Evolutionary conservation across 306 rosid genomes (phyloP).

Genomic region (Comarum palustre): DNA sequence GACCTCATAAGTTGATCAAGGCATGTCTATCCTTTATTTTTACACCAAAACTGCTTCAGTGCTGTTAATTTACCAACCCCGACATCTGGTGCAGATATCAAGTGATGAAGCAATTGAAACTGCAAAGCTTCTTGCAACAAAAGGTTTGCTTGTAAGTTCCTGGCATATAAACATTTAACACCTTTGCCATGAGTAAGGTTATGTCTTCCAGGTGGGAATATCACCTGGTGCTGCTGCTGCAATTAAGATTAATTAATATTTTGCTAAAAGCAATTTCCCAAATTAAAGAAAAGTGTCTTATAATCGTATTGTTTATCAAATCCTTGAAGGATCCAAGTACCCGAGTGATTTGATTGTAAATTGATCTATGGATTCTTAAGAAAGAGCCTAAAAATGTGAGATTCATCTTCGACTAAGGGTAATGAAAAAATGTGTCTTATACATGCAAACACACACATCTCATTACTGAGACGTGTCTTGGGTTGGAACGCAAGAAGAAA

Average conservation of each 20-base stretch:
- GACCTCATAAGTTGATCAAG: not conserved
- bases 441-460: too few species aligned
- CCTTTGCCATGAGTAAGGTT: slow-evolving; percentile 9
- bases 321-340: too few species aligned
- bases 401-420: too few species aligned
- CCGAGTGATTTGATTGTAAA: too few species aligned
- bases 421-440: too few species aligned
- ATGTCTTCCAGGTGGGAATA: slow-evolving; percentile 58
- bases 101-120: slow-evolving; percentile 72
- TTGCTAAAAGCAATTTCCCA: too few species aligned
- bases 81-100: slow-evolving; percentile 44
- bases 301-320: too few species aligned
- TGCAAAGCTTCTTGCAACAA: slow-evolving; percentile 63
- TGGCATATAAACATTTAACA: slow-evolving; percentile 12
- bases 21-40: not conserved
- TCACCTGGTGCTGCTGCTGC: slow-evolving; percentile 81
- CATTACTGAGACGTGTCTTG: too few species aligned
- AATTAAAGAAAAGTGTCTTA: too few species aligned
- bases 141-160: slow-evolving; percentile 75
- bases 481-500: too few species aligned
- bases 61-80: not conserved
- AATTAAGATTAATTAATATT: slow-evolving; percentile 44
- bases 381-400: too few species aligned
- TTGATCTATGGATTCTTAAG: too few species aligned
- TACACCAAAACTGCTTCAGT: not conserved